Base-by-base conservation (phyloP, 2,329 filamentous ascomycete species). In the Aspergillus fumigatiaffinis region DNA sequence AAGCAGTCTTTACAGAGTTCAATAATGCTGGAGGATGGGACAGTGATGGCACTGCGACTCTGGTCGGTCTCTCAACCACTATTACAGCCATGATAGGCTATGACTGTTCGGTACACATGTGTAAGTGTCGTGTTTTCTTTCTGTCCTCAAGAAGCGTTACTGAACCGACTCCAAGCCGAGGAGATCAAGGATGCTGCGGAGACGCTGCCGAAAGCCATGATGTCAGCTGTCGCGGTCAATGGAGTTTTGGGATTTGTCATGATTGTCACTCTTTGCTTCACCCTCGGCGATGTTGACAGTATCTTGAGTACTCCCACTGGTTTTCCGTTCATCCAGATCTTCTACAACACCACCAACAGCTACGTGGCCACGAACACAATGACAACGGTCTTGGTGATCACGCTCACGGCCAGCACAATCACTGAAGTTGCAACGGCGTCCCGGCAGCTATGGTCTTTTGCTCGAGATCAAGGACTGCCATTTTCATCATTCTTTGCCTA, bases 281-380 rank as follows among this genome's bases (percentile, higher is more conserved):
- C 79, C 26, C 72, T 85, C 17, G 77, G 77, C 2, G 76, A 85
- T 55, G 69, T 82, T 10, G 73, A 79, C 10, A 66, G 65, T 0
- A 76, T 80, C 0, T 67, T 82, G 3, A 68, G 69, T 0, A 77
- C 76, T 0, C 73, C 75, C 0, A 82, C 82, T 0, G 78, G 77
- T 1, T 84, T 82, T 50, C 84, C 85, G 0, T 85, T 85, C 60
- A 85, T 87, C 64, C 76, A 84, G 51, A 78, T 86, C 23, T 85
- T 85, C 57, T 76, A 76, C 59, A 77, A 83, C 38, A 79, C 78
- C 1, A 81, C 82, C 1, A 70, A 76, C 1, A 80, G 77, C 20
- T 68, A 76, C 2, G 77, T 75, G 1, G 82, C 78, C 0, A 78
- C 82, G 0, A 77, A 78, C 1, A 76, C 79, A 21, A 82, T 84